A percentile compares a stretch with the other conserved stretches of the same genome.
Evolutionary conservation across 2,329 filamentous ascomycete genomes (phyloP).

Genomic region (Sarocladiaceae sp.): DNA sequence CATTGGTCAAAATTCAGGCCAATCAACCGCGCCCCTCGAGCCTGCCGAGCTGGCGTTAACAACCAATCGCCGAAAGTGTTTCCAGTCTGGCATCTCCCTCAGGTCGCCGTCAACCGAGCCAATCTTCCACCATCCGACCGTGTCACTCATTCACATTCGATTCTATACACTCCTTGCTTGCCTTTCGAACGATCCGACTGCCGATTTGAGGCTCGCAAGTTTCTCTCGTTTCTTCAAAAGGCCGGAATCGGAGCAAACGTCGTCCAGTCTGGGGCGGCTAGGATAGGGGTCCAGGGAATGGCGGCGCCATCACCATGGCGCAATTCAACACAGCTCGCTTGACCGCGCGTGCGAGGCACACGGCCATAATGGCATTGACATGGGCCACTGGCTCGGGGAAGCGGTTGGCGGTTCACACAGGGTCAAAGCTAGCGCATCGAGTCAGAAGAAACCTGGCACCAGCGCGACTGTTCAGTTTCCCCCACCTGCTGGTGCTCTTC

Average conservation of each 20-base stretch:
- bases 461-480: conserved; percentile 55
- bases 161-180: background rate
- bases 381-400: conserved; percentile 1
- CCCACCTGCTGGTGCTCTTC: conserved; percentile 62
- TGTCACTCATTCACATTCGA: background rate
- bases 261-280: background rate
- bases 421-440: conserved; percentile 19
- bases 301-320: conserved; percentile 1
- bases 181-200: background rate
- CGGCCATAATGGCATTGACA: background rate
- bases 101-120: background rate
- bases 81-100: background rate
- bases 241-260: background rate
- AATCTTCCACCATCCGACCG: background rate
- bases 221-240: background rate
- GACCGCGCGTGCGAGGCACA: background rate
- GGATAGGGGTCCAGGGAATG: conserved; percentile 8
- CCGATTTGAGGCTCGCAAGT: background rate
- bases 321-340: conserved; percentile 1
- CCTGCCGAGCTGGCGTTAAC: too few species aligned
- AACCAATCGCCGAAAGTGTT: too few species aligned
- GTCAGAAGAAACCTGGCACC: conserved; percentile 40
- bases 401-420: background rate
- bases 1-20: too few species aligned
- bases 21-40: too few species aligned